phyloP scores from a whole-genome alignment of 192 early-diverging fungal species.

The Allomyces macrogynus region DNA sequence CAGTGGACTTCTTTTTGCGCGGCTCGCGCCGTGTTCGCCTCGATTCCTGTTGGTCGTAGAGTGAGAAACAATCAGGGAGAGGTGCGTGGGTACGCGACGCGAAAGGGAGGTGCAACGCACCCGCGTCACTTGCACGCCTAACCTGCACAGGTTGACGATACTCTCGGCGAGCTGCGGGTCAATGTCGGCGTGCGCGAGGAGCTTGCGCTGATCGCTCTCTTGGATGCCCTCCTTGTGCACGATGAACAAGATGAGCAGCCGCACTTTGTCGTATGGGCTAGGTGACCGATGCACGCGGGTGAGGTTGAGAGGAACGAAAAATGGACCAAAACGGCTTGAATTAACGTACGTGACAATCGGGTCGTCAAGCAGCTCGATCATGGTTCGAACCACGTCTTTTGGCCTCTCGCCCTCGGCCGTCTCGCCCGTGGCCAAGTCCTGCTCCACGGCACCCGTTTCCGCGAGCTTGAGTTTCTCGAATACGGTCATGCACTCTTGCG shows the following conservation, averaged over 20 bases:
- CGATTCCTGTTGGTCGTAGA: conserved; percentile 29
- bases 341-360: conserved; percentile 26
- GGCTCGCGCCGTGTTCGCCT: conserved; percentile 14
- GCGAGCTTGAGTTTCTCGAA: conserved; percentile 51
- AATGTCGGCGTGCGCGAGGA: conserved; percentile 49
- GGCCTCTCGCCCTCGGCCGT: conserved; percentile 45
- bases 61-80: conserved; percentile 3
- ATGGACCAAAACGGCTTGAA: too few relatives aligned
- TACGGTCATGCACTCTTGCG: conserved; percentile 55
- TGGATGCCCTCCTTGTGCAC: conserved; percentile 46
- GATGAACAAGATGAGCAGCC: conserved; percentile 61
- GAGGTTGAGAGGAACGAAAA: too few relatives aligned
- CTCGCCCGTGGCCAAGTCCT: conserved; percentile 58
- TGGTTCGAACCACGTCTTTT: conserved; percentile 48
- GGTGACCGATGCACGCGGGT: not conserved
- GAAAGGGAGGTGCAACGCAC: not conserved
- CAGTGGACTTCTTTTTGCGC: conserved; percentile 22
- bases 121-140: conserved; percentile 40
- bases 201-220: conserved; percentile 40
- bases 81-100: too few relatives aligned
- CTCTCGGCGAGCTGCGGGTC: conserved; percentile 53
- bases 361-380: conserved; percentile 57
- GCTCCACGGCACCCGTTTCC: conserved; percentile 52
- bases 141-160: conserved; percentile 44
- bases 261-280: conserved; percentile 48